phyloP scores from a whole-genome alignment of 257 asterid species.

The Galeopsis tetrahit region DNA sequence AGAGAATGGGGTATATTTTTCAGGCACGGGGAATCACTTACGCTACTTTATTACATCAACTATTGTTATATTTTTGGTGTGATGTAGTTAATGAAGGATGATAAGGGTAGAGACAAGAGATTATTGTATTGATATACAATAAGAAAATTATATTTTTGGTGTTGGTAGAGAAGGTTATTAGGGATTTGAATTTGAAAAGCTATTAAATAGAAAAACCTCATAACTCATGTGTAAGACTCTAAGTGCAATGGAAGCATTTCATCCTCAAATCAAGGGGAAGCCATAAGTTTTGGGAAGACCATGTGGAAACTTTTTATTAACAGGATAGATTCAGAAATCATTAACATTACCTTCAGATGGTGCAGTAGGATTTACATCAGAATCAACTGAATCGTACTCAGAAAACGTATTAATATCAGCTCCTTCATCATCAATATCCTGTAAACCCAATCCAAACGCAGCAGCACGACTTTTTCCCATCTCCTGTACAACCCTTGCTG shows the following conservation, averaged over 20 bases:
- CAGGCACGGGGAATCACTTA: background rate
- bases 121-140: background rate
- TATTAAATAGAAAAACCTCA: background rate
- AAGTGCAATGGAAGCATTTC: background rate
- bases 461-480: constrained; percentile 95
- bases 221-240: background rate
- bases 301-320: background rate
- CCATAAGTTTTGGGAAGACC: constrained; percentile 14
- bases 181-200: background rate
- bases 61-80: background rate
- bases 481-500: constrained; percentile 91
- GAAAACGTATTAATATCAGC: constrained; percentile 57
- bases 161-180: background rate
- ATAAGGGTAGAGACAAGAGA: too few species aligned
- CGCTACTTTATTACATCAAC: background rate
- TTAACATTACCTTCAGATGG: constrained; percentile 63
- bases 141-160: background rate
- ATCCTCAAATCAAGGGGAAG: background rate
- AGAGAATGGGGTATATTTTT: background rate
- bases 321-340: constrained; percentile 26
- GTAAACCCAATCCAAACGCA: constrained; percentile 78
- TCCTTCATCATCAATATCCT: constrained; percentile 88
- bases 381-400: constrained; percentile 65
- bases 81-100: too few species aligned
- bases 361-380: constrained; percentile 69